A percentile compares a stretch with the other conserved stretches of the same genome.
Evolutionary conservation across 2,329 filamentous ascomycete genomes (phyloP).

Genomic region (Pyricularia grisea): DNA sequence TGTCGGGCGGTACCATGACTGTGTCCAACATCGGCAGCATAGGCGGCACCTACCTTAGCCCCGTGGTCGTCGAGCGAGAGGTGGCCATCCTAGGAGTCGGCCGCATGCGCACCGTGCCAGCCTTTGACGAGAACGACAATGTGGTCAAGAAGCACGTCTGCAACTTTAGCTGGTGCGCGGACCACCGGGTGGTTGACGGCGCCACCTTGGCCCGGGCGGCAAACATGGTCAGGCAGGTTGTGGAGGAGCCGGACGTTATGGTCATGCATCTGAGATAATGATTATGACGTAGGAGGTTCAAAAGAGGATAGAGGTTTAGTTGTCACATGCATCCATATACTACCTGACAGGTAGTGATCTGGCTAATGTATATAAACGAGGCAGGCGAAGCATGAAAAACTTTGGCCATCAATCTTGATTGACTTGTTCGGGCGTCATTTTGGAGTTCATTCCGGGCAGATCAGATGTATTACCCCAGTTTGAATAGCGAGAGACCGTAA

Average conservation of each 20-base stretch:
- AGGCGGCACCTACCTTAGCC: conserved; percentile 83
- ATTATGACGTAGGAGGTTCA: not conserved
- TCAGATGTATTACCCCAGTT: not conserved
- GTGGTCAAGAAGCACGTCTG: conserved; percentile 71
- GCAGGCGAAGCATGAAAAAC: not conserved
- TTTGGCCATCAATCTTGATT: not conserved
- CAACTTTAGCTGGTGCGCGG: conserved; percentile 93
- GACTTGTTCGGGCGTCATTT: not conserved
- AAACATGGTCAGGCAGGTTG: conserved; percentile 64
- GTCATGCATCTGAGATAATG: conserved; percentile 65
- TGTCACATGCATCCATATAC: not conserved
- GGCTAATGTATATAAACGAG: not conserved
- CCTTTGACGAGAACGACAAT: conserved; percentile 53
- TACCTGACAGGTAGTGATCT: not conserved
- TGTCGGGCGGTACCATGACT: conserved; percentile 84
- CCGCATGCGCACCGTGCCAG: conserved; percentile 68
- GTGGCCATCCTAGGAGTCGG: conserved; percentile 89
- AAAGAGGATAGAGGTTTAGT: not conserved
- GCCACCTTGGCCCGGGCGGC: conserved; percentile 90
- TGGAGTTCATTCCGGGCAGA: not conserved
- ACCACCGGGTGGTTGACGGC: conserved; percentile 89
- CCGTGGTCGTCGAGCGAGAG: conserved; percentile 83
- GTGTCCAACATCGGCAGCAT: conserved; percentile 96
- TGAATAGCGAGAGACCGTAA: not conserved
- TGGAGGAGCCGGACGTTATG: conserved; percentile 85